Conservation (phyloP, 257 asterid genomes). For the Mitragyna speciosa region DNA sequence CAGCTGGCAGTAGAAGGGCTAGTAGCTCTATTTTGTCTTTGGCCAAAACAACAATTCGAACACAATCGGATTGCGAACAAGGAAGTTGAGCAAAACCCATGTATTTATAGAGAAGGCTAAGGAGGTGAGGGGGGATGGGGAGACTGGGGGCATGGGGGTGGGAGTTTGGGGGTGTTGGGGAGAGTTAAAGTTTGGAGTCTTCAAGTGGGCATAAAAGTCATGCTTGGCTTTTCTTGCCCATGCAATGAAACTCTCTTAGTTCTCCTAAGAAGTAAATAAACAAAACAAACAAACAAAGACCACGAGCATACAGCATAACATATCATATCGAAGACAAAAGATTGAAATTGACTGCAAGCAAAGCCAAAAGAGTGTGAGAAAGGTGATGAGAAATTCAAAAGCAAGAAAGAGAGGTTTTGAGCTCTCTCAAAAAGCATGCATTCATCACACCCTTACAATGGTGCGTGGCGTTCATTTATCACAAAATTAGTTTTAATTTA, state of each 20-base stretch:
- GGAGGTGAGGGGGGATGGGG: too few relatives aligned
- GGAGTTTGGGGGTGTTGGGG: not conserved
- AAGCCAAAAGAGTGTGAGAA: constrained; percentile 6
- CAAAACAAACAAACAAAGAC: not conserved
- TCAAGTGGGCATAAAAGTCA: constrained; percentile 30
- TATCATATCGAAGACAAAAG: not conserved
- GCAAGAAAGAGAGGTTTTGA: not conserved
- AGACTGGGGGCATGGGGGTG: not conserved
- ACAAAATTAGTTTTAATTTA: not conserved
- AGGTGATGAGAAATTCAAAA: not conserved
- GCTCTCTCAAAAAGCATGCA: not conserved
- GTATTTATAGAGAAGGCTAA: constrained; percentile 23
- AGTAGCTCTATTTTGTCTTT: not conserved
- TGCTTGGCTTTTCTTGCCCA: constrained; percentile 18
- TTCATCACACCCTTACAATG: not conserved
- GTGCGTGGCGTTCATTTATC: not conserved
- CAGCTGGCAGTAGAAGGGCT: too few relatives aligned
- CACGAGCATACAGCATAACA: not conserved
- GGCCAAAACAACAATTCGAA: not conserved
- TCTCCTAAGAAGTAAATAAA: constrained; percentile 10
- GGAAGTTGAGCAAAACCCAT: not conserved
- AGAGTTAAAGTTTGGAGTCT: constrained; percentile 34
- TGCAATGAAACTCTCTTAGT: constrained; percentile 13
- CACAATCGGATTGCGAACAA: not conserved
- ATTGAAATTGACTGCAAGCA: constrained; percentile 23